Conservation (phyloP, 441 rosid genomes). For the Corymbia citriodora region DNA sequence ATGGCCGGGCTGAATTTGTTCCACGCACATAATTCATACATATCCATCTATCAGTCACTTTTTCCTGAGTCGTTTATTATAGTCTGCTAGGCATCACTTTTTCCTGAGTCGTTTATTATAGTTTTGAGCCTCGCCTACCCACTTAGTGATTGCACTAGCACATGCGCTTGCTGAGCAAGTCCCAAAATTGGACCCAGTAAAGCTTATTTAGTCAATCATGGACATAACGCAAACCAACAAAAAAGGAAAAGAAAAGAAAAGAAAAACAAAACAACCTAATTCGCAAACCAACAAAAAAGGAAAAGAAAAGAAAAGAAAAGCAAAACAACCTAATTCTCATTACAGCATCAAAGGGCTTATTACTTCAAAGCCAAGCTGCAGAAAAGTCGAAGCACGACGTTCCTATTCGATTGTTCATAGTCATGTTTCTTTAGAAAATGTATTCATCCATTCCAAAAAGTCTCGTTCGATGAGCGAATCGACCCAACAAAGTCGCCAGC, state of each 20-base stretch:
- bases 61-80: background rate
- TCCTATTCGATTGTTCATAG: background rate
- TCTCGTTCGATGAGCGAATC: accelerated
- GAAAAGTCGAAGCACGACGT: background rate
- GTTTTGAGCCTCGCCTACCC: background rate
- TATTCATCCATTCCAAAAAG: background rate
- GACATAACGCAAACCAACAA: background rate
- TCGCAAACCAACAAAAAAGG: background rate
- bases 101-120: background rate
- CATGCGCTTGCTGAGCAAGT: background rate
- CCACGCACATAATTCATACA: background rate
- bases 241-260: too few relatives aligned
- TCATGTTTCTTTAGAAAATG: background rate
- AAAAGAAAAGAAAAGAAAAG: too few relatives aligned
- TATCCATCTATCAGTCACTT: background rate
- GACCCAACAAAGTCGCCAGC: background rate
- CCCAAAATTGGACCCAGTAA: background rate
- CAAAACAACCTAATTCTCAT: background rate
- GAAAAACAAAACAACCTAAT: background rate
- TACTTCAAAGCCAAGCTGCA: background rate
- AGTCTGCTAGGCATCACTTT: background rate
- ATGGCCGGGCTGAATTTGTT: background rate
- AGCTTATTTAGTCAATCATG: background rate
- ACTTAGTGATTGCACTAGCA: background rate
- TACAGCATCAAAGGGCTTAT: background rate